These are phyloP conservation scores for Hypoxylon sp. DNA, from an alignment of 2,329 filamentous ascomycete genomes.

Conservation along the genomic window DNA sequence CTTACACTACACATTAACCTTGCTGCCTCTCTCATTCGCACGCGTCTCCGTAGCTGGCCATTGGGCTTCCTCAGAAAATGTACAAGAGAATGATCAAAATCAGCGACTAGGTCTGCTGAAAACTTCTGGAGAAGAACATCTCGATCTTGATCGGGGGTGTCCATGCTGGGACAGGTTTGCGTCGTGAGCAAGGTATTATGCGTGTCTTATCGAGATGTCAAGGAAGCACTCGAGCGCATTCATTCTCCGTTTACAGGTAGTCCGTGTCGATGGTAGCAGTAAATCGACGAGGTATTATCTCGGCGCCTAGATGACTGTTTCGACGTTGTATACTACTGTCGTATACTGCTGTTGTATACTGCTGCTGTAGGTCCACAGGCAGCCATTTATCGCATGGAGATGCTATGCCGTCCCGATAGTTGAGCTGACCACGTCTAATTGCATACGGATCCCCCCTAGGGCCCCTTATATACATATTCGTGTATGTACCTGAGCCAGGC, in stretches of 20 bases:
- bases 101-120: slow-evolving; percentile 65
- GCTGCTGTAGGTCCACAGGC: no score
- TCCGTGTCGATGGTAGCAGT: no score
- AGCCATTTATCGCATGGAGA: slow-evolving; percentile 1
- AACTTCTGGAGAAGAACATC: slow-evolving; percentile 69
- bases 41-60: slow-evolving; percentile 57
- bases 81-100: slow-evolving; percentile 62
- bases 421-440: neutral
- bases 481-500: neutral
- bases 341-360: no score
- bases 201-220: neutral
- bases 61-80: slow-evolving; percentile 62
- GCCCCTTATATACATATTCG: neutral
- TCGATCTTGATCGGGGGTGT: slow-evolving; percentile 65
- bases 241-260: no score
- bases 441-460: neutral
- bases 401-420: no score
- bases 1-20: slow-evolving; percentile 57
- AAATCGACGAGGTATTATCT: no score
- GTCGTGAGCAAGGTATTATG: neutral
- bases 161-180: slow-evolving; percentile 54
- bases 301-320: no score
- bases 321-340: no score
- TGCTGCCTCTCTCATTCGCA: slow-evolving; percentile 58
- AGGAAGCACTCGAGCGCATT: neutral